Percentiles rank a stretch among this genome's conserved stretches.
These are phyloP conservation scores for Beverwykella pulmonaria DNA, from an alignment of 495 filamentous ascomycete genomes.

Conservation along the genomic window DNA sequence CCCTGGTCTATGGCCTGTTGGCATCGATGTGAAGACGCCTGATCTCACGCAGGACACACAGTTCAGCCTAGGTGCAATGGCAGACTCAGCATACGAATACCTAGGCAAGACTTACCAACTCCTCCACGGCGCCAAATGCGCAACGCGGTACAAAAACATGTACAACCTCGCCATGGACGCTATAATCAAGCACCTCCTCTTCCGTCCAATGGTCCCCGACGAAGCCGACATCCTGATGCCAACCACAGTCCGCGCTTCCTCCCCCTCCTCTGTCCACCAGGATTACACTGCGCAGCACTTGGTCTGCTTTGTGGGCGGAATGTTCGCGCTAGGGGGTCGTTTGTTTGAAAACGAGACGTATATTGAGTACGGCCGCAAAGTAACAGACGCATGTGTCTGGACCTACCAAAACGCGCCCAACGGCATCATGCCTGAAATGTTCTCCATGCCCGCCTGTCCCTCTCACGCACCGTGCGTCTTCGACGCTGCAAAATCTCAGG, in stretches of 20 bases:
- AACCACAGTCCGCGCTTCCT: constrained; percentile 39
- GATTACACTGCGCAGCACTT: constrained; percentile 48
- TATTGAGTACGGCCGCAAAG: constrained; percentile 55
- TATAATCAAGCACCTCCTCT: constrained; percentile 48
- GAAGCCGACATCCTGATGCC: constrained; percentile 49
- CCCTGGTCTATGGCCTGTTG: constrained; percentile 48
- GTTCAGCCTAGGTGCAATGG: constrained; percentile 48
- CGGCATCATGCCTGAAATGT: constrained; percentile 64
- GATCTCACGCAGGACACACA: constrained; percentile 46
- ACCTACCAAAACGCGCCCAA: constrained; percentile 59
- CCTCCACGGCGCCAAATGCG: constrained; percentile 37
- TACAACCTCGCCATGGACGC: constrained; percentile 47
- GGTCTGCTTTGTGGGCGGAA: constrained; percentile 42
- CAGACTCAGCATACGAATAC: constrained; percentile 48
- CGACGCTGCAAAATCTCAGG: constrained; percentile 44
- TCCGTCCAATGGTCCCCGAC: constrained; percentile 50
- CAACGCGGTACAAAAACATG: constrained; percentile 50
- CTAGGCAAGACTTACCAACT: constrained; percentile 43
- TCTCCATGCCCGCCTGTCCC: constrained; percentile 47
- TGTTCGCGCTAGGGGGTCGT: constrained; percentile 40
- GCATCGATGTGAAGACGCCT: constrained; percentile 44
- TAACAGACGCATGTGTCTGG: constrained; percentile 65
- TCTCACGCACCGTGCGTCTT: constrained; percentile 9
- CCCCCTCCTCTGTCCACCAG: constrained; percentile 32
- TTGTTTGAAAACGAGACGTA: constrained; percentile 47